These are phyloP conservation scores for Trichoderma reesei DNA, from an alignment of 495 filamentous ascomycete species.

Conservation along the genomic window DNA sequence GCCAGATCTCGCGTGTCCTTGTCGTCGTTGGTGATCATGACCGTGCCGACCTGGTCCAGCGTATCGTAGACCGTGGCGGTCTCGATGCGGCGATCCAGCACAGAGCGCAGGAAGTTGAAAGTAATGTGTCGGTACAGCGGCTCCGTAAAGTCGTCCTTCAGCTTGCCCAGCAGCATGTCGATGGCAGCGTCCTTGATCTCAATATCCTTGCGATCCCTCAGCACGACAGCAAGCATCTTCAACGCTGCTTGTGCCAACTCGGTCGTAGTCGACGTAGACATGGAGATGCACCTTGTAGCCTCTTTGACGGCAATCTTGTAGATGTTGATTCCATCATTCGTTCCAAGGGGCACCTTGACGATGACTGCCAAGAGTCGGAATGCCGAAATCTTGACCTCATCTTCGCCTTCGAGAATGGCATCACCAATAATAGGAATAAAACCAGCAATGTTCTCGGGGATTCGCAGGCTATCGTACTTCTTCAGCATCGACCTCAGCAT, in stretches of 20 bases:
- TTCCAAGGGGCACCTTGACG: constrained; percentile 70
- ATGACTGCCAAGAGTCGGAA: constrained; percentile 75
- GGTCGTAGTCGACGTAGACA: constrained; percentile 60
- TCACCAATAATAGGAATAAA: constrained; percentile 87
- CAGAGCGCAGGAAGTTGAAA: constrained; percentile 83
- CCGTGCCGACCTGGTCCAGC: constrained; percentile 73
- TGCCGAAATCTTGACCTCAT: constrained; percentile 81
- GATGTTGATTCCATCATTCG: constrained; percentile 58
- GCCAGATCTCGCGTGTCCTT: constrained; percentile 76
- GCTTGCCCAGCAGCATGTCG: constrained; percentile 69
- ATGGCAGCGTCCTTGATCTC: constrained; percentile 71
- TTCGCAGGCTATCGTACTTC: constrained; percentile 71
- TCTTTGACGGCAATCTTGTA: constrained; percentile 79
- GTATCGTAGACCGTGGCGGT: constrained; percentile 85
- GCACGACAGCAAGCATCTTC: constrained; percentile 75
- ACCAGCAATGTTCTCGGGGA: constrained; percentile 63
- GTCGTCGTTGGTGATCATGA: constrained; percentile 95
- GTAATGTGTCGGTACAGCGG: constrained; percentile 82
- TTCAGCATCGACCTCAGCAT: constrained; percentile 69
- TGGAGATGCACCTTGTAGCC: constrained; percentile 55
- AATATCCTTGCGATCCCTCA: constrained; percentile 68
- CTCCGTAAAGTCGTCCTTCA: constrained; percentile 86
- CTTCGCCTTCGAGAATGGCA: constrained; percentile 67
- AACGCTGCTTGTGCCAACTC: constrained; percentile 78
- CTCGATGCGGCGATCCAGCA: constrained; percentile 74